A percentile compares a stretch with the other conserved stretches of the same genome.
Conservation (phyloP, 2,329 filamentous ascomycete species). For the Blumeriella jaapii region DNA sequence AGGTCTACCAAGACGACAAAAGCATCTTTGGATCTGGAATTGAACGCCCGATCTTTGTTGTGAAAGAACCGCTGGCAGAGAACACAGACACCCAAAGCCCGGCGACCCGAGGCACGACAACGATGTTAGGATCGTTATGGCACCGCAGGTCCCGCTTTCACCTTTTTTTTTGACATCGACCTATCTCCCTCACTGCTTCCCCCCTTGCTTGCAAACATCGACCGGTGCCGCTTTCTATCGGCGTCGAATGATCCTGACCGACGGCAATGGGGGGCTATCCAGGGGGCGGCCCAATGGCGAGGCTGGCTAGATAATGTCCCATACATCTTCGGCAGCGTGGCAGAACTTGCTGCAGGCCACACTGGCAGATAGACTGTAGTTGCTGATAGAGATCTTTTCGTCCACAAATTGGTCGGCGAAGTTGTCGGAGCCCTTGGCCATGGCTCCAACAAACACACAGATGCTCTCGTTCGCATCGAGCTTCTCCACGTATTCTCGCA, state of each 20-base stretch:
- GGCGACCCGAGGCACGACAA: slow-evolving; percentile 34
- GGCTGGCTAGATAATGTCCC: slow-evolving; percentile 68
- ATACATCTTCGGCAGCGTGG: slow-evolving; percentile 92
- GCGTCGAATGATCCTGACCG: slow-evolving; percentile 13
- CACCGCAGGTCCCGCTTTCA: slow-evolving; percentile 29
- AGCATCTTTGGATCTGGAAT: slow-evolving; percentile 61
- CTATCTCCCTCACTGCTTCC: slow-evolving; percentile 14
- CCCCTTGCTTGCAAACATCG: slow-evolving; percentile 2
- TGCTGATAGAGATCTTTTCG: slow-evolving; percentile 96
- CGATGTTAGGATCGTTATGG: slow-evolving; percentile 64
- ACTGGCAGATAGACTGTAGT: slow-evolving; percentile 92
- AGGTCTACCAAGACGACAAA: slow-evolving; percentile 46
- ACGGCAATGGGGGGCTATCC: slow-evolving; percentile 6
- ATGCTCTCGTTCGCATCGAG: slow-evolving; percentile 80
- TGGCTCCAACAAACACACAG: slow-evolving; percentile 94
- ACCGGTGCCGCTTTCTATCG: slow-evolving; percentile 7
- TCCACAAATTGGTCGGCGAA: slow-evolving; percentile 93
- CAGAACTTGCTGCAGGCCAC: slow-evolving; percentile 99
- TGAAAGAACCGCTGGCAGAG: slow-evolving; percentile 70
- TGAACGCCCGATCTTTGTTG: slow-evolving; percentile 72
- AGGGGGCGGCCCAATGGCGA: slow-evolving; percentile 8
- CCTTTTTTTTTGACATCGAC: slow-evolving; percentile 26
- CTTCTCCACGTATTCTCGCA: slow-evolving; percentile 77
- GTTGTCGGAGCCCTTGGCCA: slow-evolving; percentile 93
- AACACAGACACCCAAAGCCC: slow-evolving; percentile 53